These are phyloP conservation scores for Fusarium incarnatum DNA, from an alignment of 2,329 filamentous ascomycete genomes.

Conservation along the genomic window DNA sequence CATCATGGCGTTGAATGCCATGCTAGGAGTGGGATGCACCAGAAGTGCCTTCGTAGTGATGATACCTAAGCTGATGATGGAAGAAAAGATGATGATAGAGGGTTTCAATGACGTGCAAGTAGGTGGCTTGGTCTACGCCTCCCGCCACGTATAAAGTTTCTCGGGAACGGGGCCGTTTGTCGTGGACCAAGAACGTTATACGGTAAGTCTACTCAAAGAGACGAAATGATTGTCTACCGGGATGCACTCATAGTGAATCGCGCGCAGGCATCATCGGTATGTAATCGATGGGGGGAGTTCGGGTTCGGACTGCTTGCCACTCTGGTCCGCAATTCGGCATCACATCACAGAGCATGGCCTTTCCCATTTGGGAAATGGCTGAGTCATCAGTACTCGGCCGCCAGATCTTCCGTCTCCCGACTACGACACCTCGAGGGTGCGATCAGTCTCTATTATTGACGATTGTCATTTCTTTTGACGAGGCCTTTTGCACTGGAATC, in stretches of 20 bases:
- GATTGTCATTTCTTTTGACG: not conserved
- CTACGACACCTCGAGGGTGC: not conserved
- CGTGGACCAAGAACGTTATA: slow-evolving; percentile 6
- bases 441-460: not conserved
- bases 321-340: slow-evolving; percentile 47
- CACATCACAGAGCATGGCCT: slow-evolving; percentile 42
- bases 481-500: not conserved
- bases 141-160: slow-evolving; percentile 23
- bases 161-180: slow-evolving; percentile 3
- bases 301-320: slow-evolving; percentile 46
- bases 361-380: slow-evolving; percentile 40
- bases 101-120: slow-evolving; percentile 41
- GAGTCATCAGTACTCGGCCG: slow-evolving; percentile 41
- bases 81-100: slow-evolving; percentile 24
- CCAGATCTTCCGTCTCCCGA: slow-evolving; percentile 41
- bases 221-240: slow-evolving; percentile 38
- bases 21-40: slow-evolving; percentile 17
- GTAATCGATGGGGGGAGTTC: slow-evolving; percentile 36
- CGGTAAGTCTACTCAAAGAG: slow-evolving; percentile 28
- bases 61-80: slow-evolving; percentile 19
- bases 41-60: slow-evolving; percentile 17
- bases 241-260: slow-evolving; percentile 47
- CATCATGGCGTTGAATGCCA: slow-evolving; percentile 47
- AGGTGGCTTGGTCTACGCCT: slow-evolving; percentile 15
- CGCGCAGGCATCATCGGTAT: slow-evolving; percentile 39